These are phyloP conservation scores for Flaveria bidentis DNA, from an alignment of 129 eudicot species.

Conservation along the genomic window DNA sequence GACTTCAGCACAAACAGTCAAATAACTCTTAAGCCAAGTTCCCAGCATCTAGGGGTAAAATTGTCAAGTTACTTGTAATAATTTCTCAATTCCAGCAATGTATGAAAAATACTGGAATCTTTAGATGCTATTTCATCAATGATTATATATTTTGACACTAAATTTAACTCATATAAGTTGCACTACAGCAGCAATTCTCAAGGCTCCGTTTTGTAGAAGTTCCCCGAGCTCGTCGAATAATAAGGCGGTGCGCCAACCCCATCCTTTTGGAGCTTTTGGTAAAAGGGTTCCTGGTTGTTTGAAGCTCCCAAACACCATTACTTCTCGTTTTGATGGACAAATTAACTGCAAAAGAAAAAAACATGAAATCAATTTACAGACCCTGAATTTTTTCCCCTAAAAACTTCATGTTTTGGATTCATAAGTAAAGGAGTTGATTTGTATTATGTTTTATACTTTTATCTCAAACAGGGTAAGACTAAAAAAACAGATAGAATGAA, in stretches of 20 bases:
- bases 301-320: slow-evolving; percentile 93
- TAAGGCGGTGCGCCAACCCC: slow-evolving; percentile 99
- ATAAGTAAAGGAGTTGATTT: neutral
- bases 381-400: neutral
- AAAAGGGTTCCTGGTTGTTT: slow-evolving; percentile 93
- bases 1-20: neutral
- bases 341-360: slow-evolving; percentile 51
- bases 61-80: slow-evolving; percentile 7
- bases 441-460: neutral
- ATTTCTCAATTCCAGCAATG: slow-evolving; percentile 4
- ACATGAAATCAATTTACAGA: slow-evolving; percentile 1
- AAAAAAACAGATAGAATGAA: neutral
- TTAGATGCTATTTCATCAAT: slow-evolving; percentile 15
- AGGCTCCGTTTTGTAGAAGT: slow-evolving; percentile 81
- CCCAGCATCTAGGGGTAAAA: neutral
- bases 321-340: slow-evolving; percentile 97
- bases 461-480: neutral
- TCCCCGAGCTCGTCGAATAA: slow-evolving; percentile 85
- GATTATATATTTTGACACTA: neutral
- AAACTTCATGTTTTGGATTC: neutral
- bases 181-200: slow-evolving; percentile 90
- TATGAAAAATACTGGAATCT: slow-evolving; percentile 16
- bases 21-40: neutral
- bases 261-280: slow-evolving; percentile 99
- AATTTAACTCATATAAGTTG: slow-evolving; percentile 69